A percentile compares a stretch with the other conserved stretches of the same genome.
Evolutionary conservation across 306 rosid species (phyloP).

Genomic region (Corylus americana): DNA sequence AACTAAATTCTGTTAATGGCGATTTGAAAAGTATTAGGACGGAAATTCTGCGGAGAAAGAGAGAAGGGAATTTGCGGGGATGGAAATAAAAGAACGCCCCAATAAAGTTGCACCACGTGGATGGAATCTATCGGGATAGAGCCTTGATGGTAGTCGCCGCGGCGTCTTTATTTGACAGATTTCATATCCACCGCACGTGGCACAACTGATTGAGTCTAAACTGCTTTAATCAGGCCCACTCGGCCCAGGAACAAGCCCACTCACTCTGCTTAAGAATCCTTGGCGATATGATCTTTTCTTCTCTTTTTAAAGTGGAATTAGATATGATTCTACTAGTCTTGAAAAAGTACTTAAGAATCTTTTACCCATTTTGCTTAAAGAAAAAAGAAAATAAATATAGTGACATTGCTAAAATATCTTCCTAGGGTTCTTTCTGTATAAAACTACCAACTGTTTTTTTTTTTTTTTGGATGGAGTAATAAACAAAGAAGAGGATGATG

Average conservation of each 20-base stretch:
- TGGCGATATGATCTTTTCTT: too few species aligned
- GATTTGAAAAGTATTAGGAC: neutral
- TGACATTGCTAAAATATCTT: too few species aligned
- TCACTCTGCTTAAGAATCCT: too few species aligned
- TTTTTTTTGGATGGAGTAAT: too few species aligned
- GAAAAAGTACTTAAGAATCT: too few species aligned
- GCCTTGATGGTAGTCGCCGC: neutral
- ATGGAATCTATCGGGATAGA: neutral
- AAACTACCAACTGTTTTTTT: too few species aligned
- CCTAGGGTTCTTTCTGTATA: too few species aligned
- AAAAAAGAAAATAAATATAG: too few species aligned
- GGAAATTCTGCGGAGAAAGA: neutral
- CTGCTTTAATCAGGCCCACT: neutral
- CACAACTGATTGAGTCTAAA: neutral
- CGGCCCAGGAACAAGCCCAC: neutral
- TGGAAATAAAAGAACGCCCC: neutral
- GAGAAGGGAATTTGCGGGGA: neutral
- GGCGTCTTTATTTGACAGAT: slow-evolving; percentile 3
- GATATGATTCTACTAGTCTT: too few species aligned
- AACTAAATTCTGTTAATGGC: too few species aligned
- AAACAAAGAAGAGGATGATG: neutral
- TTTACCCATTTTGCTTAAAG: too few species aligned
- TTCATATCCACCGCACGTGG: slow-evolving; percentile 8
- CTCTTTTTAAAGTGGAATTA: too few species aligned
- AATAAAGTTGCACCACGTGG: slow-evolving; percentile 26